These are phyloP conservation scores for Quercus mongolica DNA, from an alignment of 306 rosid genomes.

Conservation along the genomic window DNA sequence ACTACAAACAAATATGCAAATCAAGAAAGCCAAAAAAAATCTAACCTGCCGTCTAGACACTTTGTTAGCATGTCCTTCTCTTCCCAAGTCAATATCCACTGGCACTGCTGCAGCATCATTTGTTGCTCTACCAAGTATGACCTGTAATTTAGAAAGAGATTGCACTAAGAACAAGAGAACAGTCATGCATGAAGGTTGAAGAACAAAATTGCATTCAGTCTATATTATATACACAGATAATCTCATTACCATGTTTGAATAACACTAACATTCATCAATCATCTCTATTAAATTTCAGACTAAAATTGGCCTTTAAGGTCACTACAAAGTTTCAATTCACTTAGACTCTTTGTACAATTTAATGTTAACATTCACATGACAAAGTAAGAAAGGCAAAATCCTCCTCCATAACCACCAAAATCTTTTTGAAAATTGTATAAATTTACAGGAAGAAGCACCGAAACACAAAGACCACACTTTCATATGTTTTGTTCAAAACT, in stretches of 20 bases:
- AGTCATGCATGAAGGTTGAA: neutral
- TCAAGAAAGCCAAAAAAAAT: slow-evolving; percentile 10
- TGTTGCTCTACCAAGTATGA: slow-evolving; percentile 78
- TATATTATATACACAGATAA: neutral
- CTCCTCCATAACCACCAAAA: slow-evolving; percentile 7
- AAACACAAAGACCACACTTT: neutral
- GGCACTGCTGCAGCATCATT: slow-evolving; percentile 51
- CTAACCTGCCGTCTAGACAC: slow-evolving; percentile 85
- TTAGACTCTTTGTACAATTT: neutral
- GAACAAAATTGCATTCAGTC: slow-evolving; percentile 2
- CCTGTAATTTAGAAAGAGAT: slow-evolving; percentile 43
- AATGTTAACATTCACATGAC: neutral
- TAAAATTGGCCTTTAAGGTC: neutral
- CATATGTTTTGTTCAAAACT: neutral
- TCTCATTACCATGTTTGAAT: neutral
- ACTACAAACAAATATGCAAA: slow-evolving; percentile 21
- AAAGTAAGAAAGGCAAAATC: slow-evolving; percentile 10
- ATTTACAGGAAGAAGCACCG: neutral
- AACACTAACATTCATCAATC: neutral
- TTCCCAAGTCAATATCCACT: slow-evolving; percentile 82
- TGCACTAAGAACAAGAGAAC: slow-evolving; percentile 16
- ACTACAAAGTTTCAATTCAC: neutral
- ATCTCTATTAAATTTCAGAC: neutral
- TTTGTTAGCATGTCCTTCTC: slow-evolving; percentile 62
- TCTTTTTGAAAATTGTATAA: slow-evolving; percentile 6